Percentiles rank a stretch among this genome's conserved stretches.
Evolutionary conservation across 768 basidiomycete genomes (phyloP).

Genomic region (Boletus tylopilopsis): DNA sequence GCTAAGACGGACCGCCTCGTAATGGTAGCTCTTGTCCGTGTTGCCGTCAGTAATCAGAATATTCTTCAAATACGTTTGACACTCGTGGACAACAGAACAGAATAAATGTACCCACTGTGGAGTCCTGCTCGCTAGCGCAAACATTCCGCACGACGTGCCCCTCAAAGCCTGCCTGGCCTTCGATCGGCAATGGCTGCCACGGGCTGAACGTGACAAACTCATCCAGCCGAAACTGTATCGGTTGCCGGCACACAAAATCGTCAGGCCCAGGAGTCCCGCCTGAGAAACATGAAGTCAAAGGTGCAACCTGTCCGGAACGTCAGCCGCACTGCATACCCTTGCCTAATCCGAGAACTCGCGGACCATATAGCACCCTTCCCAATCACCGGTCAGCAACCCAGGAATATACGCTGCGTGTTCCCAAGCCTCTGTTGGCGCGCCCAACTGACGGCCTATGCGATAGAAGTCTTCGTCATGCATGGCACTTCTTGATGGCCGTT

Average conservation of each 20-base stretch:
- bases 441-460: conserved; percentile 25
- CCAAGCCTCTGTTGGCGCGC: conserved; percentile 17
- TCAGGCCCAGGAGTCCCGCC: conserved; percentile 6
- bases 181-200: conserved; percentile 32
- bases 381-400: conserved; percentile 50
- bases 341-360: conserved; percentile 22
- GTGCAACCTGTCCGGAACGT: conserved; percentile 26
- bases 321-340: conserved; percentile 11
- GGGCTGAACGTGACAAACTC: conserved; percentile 44
- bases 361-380: conserved; percentile 63
- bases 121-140: conserved; percentile 18
- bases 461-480: conserved; percentile 38
- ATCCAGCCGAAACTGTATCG: conserved; percentile 47
- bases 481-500: conserved; percentile 32
- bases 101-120: conserved; percentile 22
- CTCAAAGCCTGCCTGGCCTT: conserved; percentile 17
- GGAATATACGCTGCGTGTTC: conserved; percentile 35
- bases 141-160: conserved; percentile 22
- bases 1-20: conserved; percentile 30
- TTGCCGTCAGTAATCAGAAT: conserved; percentile 29
- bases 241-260: conserved; percentile 42
- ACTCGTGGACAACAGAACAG: conserved; percentile 15
- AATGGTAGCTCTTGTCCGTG: conserved; percentile 22
- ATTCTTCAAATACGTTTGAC: conserved; percentile 19
- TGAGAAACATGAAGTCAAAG: conserved; percentile 19